A percentile compares a stretch with the other conserved stretches of the same genome.
Conservation (phyloP, 2,329 filamentous ascomycete genomes). For the Sporothrix luriei region DNA sequence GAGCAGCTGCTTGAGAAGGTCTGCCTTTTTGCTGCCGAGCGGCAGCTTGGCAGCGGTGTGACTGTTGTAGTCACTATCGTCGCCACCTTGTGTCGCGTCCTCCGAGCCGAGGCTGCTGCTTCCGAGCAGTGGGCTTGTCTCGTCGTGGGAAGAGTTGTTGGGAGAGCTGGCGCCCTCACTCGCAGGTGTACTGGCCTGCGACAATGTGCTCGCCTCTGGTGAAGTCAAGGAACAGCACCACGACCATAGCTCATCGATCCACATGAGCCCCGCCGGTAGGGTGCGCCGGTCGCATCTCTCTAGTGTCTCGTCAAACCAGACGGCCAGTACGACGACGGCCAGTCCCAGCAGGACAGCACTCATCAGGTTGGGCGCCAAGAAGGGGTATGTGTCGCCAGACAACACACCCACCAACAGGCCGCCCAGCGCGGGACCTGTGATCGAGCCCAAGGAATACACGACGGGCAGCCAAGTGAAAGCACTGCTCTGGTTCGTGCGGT, state of each 20-base stretch:
- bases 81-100: slow-evolving; percentile 31
- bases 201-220: not conserved
- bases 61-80: slow-evolving; percentile 48
- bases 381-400: slow-evolving; percentile 69
- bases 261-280: slow-evolving; percentile 38
- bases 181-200: not conserved
- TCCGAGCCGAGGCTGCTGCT: not conserved
- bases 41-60: not conserved
- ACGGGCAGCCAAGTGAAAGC: slow-evolving; percentile 95
- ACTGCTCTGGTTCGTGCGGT: slow-evolving; percentile 88
- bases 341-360: slow-evolving; percentile 70
- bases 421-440: slow-evolving; percentile 89
- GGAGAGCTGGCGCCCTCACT: not conserved
- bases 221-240: slow-evolving; percentile 35
- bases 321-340: slow-evolving; percentile 71
- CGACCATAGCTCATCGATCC: slow-evolving; percentile 41
- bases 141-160: slow-evolving; percentile 19
- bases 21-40: slow-evolving; percentile 41
- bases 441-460: slow-evolving; percentile 92
- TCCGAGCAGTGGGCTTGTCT: slow-evolving; percentile 24
- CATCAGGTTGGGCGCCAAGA: slow-evolving; percentile 80
- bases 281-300: slow-evolving; percentile 48
- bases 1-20: slow-evolving; percentile 60
- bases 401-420: slow-evolving; percentile 73
- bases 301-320: slow-evolving; percentile 86